These are phyloP conservation scores for Colletotrichum melonis DNA, from an alignment of 2,329 filamentous ascomycete genomes.

Conservation along the genomic window DNA sequence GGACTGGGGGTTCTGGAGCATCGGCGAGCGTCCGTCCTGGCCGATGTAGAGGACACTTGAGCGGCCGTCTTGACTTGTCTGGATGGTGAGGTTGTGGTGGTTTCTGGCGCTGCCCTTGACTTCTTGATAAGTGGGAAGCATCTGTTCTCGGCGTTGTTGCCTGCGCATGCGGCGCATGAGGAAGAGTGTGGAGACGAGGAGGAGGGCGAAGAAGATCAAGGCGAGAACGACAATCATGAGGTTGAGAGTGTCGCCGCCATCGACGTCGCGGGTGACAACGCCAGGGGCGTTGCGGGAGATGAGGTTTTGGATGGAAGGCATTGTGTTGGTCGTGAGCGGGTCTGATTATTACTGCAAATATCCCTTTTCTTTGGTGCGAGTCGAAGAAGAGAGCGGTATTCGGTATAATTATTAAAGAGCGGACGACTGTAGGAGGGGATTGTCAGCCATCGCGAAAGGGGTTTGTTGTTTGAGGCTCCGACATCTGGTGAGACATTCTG, in stretches of 20 bases:
- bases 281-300: conserved; percentile 57
- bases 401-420: conserved; percentile 28
- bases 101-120: conserved; percentile 63
- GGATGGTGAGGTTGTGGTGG: conserved; percentile 66
- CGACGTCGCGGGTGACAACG: conserved; percentile 45
- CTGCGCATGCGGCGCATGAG: conserved; percentile 75
- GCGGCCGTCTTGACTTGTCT: conserved; percentile 63
- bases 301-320: conserved; percentile 52
- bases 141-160: conserved; percentile 61
- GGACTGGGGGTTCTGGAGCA: conserved; percentile 80
- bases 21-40: conserved; percentile 75
- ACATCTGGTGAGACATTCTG: conserved; percentile 22
- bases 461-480: conserved; percentile 15
- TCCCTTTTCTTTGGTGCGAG: conserved; percentile 16
- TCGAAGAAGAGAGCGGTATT: conserved; percentile 22
- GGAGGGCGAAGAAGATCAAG: conserved; percentile 78
- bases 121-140: conserved; percentile 78
- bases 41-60: conserved; percentile 82
- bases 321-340: conserved; percentile 37
- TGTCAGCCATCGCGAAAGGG: conserved; percentile 27
- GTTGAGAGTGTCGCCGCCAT: conserved; percentile 73
- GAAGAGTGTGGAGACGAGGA: conserved; percentile 75
- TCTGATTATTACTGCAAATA: conserved; percentile 18
- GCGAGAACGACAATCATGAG: conserved; percentile 84
- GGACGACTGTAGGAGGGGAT: conserved; percentile 6